A percentile compares a stretch with the other conserved stretches of the same genome.
phyloP scores from a whole-genome alignment of 148 eudicot genomes.

The Amaranthus palmeri region DNA sequence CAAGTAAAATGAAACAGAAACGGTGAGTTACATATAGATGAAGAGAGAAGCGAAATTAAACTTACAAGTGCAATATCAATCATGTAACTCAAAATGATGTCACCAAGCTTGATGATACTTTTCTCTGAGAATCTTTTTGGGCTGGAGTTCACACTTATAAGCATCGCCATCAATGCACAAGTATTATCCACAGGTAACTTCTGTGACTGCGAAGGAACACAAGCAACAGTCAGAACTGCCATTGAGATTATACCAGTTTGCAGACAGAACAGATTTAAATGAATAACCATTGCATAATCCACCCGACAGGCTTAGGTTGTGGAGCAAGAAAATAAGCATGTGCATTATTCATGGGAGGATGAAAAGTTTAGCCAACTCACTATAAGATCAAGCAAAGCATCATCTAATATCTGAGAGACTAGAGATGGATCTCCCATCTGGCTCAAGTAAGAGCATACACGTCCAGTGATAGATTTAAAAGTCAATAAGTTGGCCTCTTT shows the following conservation, averaged over 20 bases:
- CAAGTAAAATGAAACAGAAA: neutral
- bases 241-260: neutral
- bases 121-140: conserved; percentile 62
- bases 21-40: neutral
- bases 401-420: conserved; percentile 64
- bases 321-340: neutral
- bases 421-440: conserved; percentile 75
- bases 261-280: neutral
- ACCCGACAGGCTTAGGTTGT: neutral
- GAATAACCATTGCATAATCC: neutral
- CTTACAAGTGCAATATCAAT: conserved; percentile 64
- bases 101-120: conserved; percentile 45
- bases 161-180: conserved; percentile 77
- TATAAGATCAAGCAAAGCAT: conserved; percentile 46
- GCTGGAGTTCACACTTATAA: conserved; percentile 47
- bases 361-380: conserved; percentile 44
- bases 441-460: conserved; percentile 55
- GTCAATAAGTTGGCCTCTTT: conserved; percentile 32
- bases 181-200: conserved; percentile 54
- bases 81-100: conserved; percentile 63
- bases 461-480: conserved; percentile 44
- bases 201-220: conserved; percentile 37
- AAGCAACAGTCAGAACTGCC: conserved; percentile 2
- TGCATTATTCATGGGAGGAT: neutral
- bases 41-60: conserved; percentile 11